Conservation (phyloP, 805 yeast species). For the Wickerhamiella azymoides region DNA sequence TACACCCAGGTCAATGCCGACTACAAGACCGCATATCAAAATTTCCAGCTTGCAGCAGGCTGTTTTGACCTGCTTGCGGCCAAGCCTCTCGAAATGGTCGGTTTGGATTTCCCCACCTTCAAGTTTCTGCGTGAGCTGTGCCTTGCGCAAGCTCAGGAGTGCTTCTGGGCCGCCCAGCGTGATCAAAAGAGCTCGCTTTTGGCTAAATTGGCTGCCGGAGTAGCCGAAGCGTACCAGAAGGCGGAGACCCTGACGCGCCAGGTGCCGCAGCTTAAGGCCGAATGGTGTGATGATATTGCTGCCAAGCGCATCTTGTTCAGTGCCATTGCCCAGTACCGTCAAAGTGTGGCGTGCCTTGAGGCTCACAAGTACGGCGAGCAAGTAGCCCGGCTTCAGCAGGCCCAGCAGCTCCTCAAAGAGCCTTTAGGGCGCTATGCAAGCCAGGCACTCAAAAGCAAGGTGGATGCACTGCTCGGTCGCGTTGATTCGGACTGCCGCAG, state of each 20-base stretch:
- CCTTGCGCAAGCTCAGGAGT: slow-evolving; percentile 81
- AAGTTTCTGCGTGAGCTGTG: slow-evolving; percentile 37
- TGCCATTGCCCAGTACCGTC: slow-evolving; percentile 58
- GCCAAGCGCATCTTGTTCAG: slow-evolving; percentile 52
- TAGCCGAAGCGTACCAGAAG: slow-evolving; percentile 39
- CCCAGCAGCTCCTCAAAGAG: slow-evolving; percentile 22
- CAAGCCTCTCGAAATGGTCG: slow-evolving; percentile 24
- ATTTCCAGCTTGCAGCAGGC: slow-evolving; percentile 62
- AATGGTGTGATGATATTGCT: slow-evolving; percentile 50
- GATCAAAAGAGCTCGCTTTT: slow-evolving; percentile 39
- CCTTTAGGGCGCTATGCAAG: slow-evolving; percentile 29
- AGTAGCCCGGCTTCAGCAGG: slow-evolving; percentile 38
- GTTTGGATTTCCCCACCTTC: slow-evolving; percentile 38
- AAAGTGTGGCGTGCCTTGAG: slow-evolving; percentile 37
- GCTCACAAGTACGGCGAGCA: slow-evolving; percentile 54
- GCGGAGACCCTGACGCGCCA: slow-evolving; percentile 33
- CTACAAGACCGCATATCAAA: slow-evolving; percentile 45
- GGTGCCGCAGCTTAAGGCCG: slow-evolving; percentile 40
- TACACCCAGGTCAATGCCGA: slow-evolving; percentile 39
- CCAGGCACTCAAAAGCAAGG: slow-evolving; percentile 17
- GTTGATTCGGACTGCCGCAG: slow-evolving; percentile 34
- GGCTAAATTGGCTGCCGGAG: slow-evolving; percentile 52
- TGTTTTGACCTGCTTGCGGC: slow-evolving; percentile 32
- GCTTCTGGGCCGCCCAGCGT: slow-evolving; percentile 64
- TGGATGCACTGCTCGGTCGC: slow-evolving; percentile 41